Evolutionary conservation across 2,329 filamentous ascomycete genomes (phyloP).

Genomic region (Celoporthe dispersa): DNA sequence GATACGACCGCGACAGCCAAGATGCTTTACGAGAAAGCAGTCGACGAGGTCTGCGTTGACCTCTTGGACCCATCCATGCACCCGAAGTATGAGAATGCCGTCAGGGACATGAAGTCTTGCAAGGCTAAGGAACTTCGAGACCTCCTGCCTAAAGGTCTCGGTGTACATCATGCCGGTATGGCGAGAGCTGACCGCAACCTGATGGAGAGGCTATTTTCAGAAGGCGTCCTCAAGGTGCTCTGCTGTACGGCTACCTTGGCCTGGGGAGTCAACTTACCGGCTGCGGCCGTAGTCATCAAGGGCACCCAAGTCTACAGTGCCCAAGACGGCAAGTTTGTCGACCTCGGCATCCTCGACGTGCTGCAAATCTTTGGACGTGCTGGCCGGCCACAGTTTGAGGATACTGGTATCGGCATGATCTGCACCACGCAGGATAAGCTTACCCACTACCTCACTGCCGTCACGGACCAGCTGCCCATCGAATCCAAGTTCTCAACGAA

Average conservation of each 20-base stretch:
- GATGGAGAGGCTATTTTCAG: conserved; percentile 89
- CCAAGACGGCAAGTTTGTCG: conserved; percentile 94
- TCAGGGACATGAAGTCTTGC: conserved; percentile 83
- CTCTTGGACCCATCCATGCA: conserved; percentile 83
- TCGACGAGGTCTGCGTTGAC: conserved; percentile 77
- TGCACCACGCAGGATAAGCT: conserved; percentile 95
- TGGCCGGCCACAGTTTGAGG: conserved; percentile 95
- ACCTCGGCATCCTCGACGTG: conserved; percentile 94
- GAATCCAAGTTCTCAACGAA: conserved; percentile 96
- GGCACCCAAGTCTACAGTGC: conserved; percentile 97
- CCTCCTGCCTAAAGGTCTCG: conserved; percentile 85
- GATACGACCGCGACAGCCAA: conserved; percentile 90
- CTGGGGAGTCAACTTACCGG: conserved; percentile 98
- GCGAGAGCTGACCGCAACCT: conserved; percentile 90
- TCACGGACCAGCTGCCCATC: conserved; percentile 95
- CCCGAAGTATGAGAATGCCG: conserved; percentile 77
- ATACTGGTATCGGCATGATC: conserved; percentile 97
- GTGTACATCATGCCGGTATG: conserved; percentile 97
- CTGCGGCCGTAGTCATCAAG: conserved; percentile 96
- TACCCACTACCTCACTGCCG: conserved; percentile 85
- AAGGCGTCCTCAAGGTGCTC: conserved; percentile 93
- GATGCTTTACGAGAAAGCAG: conserved; percentile 83
- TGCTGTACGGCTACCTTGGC: conserved; percentile 98
- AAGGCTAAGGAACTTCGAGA: conserved; percentile 88
- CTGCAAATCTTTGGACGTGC: conserved; percentile 98